These are phyloP conservation scores for Ophiostoma sp. DNA, from an alignment of 2,329 filamentous ascomycete genomes.

Conservation along the genomic window DNA sequence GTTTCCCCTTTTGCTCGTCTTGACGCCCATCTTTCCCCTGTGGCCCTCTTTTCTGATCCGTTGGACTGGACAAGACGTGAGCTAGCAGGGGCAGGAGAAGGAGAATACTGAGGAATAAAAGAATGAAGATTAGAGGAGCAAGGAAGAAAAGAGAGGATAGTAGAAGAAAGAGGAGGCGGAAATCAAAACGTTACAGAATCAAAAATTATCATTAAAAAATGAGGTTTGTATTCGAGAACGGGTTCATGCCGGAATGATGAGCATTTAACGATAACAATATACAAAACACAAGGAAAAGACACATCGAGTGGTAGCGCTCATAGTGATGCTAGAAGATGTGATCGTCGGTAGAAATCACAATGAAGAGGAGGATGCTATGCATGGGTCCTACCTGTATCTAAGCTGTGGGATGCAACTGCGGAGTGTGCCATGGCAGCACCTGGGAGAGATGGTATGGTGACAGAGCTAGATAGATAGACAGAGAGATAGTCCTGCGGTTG, in stretches of 20 bases:
- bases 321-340: too few relatives aligned
- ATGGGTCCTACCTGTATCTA: too few relatives aligned
- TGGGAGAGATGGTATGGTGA: too few relatives aligned
- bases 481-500: not conserved
- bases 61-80: slow-evolving; percentile 11
- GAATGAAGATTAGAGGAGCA: not conserved
- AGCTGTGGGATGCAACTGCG: too few relatives aligned
- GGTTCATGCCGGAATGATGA: not conserved
- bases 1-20: not conserved
- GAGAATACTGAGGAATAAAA: not conserved
- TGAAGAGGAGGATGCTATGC: not conserved
- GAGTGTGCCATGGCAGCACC: too few relatives aligned
- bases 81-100: slow-evolving; percentile 15
- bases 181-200: not conserved
- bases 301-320: not conserved
- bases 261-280: not conserved
- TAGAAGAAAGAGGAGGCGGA: not conserved
- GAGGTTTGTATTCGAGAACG: too few relatives aligned
- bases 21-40: not conserved
- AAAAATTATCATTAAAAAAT: not conserved
- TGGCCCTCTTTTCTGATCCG: slow-evolving; percentile 16
- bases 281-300: not conserved
- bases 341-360: too few relatives aligned
- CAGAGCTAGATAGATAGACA: too few relatives aligned
- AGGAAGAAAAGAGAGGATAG: not conserved